These are phyloP conservation scores for Podospora pseudoanserina DNA, from an alignment of 495 filamentous ascomycete genomes.

Conservation along the genomic window DNA sequence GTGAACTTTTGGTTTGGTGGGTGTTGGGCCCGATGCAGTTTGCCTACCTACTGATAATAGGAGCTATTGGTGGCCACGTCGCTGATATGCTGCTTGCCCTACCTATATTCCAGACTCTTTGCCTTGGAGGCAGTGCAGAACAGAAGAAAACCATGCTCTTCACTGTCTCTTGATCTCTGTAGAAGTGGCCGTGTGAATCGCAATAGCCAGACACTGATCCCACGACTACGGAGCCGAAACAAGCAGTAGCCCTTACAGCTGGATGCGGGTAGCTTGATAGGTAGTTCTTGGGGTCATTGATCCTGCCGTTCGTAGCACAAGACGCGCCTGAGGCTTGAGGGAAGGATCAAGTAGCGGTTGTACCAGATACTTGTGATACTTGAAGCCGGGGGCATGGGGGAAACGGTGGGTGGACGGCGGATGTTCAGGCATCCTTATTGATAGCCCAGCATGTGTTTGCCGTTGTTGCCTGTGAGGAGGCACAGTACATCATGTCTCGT, in stretches of 20 bases:
- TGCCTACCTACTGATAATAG: neutral
- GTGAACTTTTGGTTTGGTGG: neutral
- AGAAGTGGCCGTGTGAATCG: neutral
- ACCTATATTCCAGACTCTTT: too few species aligned
- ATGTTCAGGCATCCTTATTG: neutral
- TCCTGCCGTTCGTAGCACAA: neutral
- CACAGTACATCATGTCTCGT: too few species aligned
- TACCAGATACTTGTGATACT: neutral
- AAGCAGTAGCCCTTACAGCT: neutral
- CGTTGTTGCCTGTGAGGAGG: too few species aligned
- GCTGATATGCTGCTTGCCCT: neutral
- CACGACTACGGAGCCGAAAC: neutral
- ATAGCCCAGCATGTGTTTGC: too few species aligned
- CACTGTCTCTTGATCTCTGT: neutral
- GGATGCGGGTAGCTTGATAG: neutral
- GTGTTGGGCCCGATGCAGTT: neutral
- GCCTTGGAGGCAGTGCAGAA: too few species aligned
- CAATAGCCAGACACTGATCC: neutral
- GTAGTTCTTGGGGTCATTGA: neutral
- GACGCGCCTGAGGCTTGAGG: neutral
- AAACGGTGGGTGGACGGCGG: neutral
- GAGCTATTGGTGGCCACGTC: neutral
- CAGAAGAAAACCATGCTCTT: too few species aligned
- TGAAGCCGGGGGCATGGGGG: neutral
- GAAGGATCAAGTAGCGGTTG: neutral